Evolutionary conservation across 208 protist genomes (phyloP).

Genomic region (Acanthamoeba royreba): DNA sequence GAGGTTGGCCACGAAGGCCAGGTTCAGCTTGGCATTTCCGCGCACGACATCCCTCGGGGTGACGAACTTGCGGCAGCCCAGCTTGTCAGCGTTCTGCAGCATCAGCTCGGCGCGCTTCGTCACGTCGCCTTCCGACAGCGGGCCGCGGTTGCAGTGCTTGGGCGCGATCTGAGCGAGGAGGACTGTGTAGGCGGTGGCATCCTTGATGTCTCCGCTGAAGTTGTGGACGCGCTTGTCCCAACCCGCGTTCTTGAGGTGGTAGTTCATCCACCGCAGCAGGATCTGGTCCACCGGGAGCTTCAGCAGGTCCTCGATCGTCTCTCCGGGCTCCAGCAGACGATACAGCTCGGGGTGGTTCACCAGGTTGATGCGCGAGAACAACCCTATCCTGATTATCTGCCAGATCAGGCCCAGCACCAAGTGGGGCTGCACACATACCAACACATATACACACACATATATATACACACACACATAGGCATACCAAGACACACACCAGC

Average conservation of each 20-base stretch:
- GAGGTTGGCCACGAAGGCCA: conserved; percentile 86
- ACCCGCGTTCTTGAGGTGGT: conserved; percentile 82
- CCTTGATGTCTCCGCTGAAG: conserved; percentile 82
- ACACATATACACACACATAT: conserved; percentile 53
- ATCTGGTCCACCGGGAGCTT: conserved; percentile 80
- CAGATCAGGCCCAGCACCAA: conserved; percentile 85
- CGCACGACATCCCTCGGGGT: conserved; percentile 73
- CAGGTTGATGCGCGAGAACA: conserved; percentile 80
- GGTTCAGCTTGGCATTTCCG: conserved; percentile 75
- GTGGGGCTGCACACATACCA: conserved; percentile 70
- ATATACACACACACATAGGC: neutral
- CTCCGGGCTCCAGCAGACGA: conserved; percentile 79
- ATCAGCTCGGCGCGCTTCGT: conserved; percentile 75
- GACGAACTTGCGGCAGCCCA: conserved; percentile 85
- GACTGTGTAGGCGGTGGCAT: conserved; percentile 73
- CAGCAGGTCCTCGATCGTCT: conserved; percentile 79
- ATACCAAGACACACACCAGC: neutral
- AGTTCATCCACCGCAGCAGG: conserved; percentile 88
- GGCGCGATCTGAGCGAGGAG: conserved; percentile 83
- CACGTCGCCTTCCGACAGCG: conserved; percentile 71
- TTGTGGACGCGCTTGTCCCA: conserved; percentile 76
- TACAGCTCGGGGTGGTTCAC: conserved; percentile 80
- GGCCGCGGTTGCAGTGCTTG: conserved; percentile 56
- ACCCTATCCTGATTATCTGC: conserved; percentile 83
- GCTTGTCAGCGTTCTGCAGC: conserved; percentile 82